Evolutionary conservation across 306 rosid species (phyloP).

Genomic region (Medicago ruthenica): DNA sequence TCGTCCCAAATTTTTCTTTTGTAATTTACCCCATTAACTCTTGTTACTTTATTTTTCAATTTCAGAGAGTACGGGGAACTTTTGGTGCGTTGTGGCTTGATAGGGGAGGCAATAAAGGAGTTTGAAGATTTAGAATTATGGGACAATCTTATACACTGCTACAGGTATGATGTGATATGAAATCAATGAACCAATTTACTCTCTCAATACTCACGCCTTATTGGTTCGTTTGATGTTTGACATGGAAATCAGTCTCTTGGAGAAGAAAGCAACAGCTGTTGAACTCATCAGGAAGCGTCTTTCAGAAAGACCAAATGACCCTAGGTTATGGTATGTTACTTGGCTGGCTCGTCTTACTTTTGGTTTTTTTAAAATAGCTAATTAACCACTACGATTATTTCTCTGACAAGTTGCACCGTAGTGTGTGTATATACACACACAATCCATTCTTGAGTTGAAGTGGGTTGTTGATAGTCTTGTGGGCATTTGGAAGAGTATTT

Average conservation of each 20-base stretch:
- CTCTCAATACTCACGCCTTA: slow-evolving; percentile 25
- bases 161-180: slow-evolving; percentile 60
- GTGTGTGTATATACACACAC: not conserved
- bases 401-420: not conserved
- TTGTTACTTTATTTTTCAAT: slow-evolving; percentile 28
- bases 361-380: slow-evolving; percentile 26
- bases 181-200: slow-evolving; percentile 14
- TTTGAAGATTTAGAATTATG: slow-evolving; percentile 96
- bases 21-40: slow-evolving; percentile 2
- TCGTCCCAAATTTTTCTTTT: slow-evolving; percentile 3
- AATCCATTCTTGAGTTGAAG: slow-evolving; percentile 20
- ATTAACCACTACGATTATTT: slow-evolving; percentile 10
- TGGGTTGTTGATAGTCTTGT: not conserved
- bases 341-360: slow-evolving; percentile 21
- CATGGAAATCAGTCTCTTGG: slow-evolving; percentile 66
- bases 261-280: slow-evolving; percentile 96
- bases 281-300: slow-evolving; percentile 88
- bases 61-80: slow-evolving; percentile 93
- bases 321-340: slow-evolving; percentile 79
- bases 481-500: not conserved
- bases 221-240: slow-evolving; percentile 41
- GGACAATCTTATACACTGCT: slow-evolving; percentile 92
- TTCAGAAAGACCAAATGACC: slow-evolving; percentile 81
- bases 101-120: slow-evolving; percentile 87
- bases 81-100: slow-evolving; percentile 83